Evolutionary conservation across 805 yeast genomes (phyloP), one percentile per base, ranked within the genome.

Genomic region (Nakazawaea sp.): DNA sequence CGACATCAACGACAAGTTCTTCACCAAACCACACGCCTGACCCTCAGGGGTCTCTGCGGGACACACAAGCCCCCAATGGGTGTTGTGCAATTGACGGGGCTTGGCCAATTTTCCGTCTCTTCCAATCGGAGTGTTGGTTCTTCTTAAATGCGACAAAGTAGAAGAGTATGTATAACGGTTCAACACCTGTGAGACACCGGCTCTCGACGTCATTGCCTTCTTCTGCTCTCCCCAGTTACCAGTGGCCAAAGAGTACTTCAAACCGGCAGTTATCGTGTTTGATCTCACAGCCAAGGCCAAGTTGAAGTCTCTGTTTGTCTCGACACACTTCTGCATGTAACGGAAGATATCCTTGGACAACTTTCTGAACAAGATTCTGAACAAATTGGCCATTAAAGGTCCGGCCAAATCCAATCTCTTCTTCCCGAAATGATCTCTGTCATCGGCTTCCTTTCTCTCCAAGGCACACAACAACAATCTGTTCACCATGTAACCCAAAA

Each of bases 171-270:
- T 92, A 65, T 92, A 92, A 67, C 99, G 78, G 62, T 92, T 92
- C 62, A 92, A 74, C 48, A 92, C 98, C 70, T 92, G 98, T 19
- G 97, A 90, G 32, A 94, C 99, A 75, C 99, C 99, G 5, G 98
- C 99, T 61, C 96, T 81, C 15, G 97, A 81, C 44, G 92, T 80
- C 98, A 92, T 92, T 11, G 97, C 97, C 62, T 92, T 92, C 80
- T 89, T 90, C 61, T 92, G 99, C 64, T 92, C 99, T 68, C 99
- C 98, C 99, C 99, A 92, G 68, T 92, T 92, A 72, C 99, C 99
- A 12, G 99, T 92, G 38, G 99, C 99, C 55, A 92, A 72, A 27
- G 98, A 92, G 64, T 92, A 92, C 58, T 94, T 85, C 62, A 92
- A 75, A 58, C 99, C 99, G 44, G 95, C 90, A 27, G 99, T 92